These are phyloP conservation scores for Suhomyces vadensis DNA, from an alignment of 805 yeast genomes.

Conservation along the genomic window DNA sequence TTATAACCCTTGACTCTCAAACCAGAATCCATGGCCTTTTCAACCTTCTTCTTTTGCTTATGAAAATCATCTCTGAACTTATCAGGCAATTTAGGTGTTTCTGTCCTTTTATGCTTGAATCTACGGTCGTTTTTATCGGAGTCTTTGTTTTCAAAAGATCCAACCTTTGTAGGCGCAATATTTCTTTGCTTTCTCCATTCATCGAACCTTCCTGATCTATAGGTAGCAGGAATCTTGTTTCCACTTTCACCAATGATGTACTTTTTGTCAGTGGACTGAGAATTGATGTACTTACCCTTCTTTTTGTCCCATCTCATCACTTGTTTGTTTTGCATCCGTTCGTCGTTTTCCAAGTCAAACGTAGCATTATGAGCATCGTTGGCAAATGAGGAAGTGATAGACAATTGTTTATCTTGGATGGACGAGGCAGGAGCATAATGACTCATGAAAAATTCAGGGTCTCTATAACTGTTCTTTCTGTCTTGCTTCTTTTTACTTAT, in stretches of 20 bases:
- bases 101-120: slow-evolving; percentile 70
- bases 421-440: slow-evolving; percentile 84
- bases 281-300: slow-evolving; percentile 84
- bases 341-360: slow-evolving; percentile 79
- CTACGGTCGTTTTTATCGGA: slow-evolving; percentile 31
- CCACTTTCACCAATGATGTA: slow-evolving; percentile 95
- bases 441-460: slow-evolving; percentile 77
- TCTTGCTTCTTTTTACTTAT: slow-evolving; percentile 32
- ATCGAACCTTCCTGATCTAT: slow-evolving; percentile 86
- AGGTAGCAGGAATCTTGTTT: slow-evolving; percentile 86
- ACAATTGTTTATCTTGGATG: slow-evolving; percentile 77
- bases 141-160: slow-evolving; percentile 48
- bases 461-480: slow-evolving; percentile 59
- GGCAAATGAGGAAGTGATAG: slow-evolving; percentile 61
- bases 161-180: slow-evolving; percentile 52
- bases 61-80: slow-evolving; percentile 84
- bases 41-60: slow-evolving; percentile 78
- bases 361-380: slow-evolving; percentile 84
- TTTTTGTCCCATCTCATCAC: slow-evolving; percentile 90
- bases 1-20: slow-evolving; percentile 66
- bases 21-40: slow-evolving; percentile 77
- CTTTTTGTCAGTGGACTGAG: slow-evolving; percentile 77
- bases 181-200: slow-evolving; percentile 82
- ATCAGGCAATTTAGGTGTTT: slow-evolving; percentile 91
- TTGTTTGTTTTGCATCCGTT: slow-evolving; percentile 68